Evolutionary conservation across 2,329 filamentous ascomycete genomes (phyloP), one percentile per base, ranked within the genome.

Genomic region (Neocucurbitaria cava): DNA sequence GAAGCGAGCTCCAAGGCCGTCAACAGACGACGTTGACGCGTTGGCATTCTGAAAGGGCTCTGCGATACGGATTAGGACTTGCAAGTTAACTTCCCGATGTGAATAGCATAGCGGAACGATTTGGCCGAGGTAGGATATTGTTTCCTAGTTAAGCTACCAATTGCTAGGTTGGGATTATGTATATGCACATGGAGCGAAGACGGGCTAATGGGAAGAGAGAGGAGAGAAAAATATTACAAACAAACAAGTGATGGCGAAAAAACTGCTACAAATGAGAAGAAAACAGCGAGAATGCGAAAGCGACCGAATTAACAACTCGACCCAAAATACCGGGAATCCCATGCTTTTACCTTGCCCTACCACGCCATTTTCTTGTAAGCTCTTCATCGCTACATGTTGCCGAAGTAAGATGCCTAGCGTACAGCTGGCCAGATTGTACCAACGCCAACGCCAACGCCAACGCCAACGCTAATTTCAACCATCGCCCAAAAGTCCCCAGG

Each of bases 391-490:
- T 46, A 49, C 24, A n/a, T 49, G 23, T 21, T 54, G 15, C 46
- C 46, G 11, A 42, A 45, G 39, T 10, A 5, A 43, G 49, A 46
- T 42, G 40, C 39, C 31, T 35, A 35, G 31, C 13, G 13, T 35
- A n/a, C 31, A 8, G 31, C 31, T 45, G 35, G 23, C 43, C 28
- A 18, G 42, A 18, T 36, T 33, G 59, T 46, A 38, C 55, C 55
- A 51, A 51, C 54, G 52, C 57, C 57, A 60, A 56, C 59, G 57
- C 59, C 58, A 62, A 62, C 50, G 43, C 55, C 55, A 51, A 51
- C 57, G 52, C 59, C 57, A 60, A 56, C 59, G 57, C 59, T 61
- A 62, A 61, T 52, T 39, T 15, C 28, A 46, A 52, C 53, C 49
- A 46, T 49, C 47, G 24, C 52, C 44, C 49, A 40, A 38, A 41